A percentile compares a stretch with the other conserved stretches of the same genome.
Conservation (phyloP, 345 rosid species). For the Raphanus sativus region DNA sequence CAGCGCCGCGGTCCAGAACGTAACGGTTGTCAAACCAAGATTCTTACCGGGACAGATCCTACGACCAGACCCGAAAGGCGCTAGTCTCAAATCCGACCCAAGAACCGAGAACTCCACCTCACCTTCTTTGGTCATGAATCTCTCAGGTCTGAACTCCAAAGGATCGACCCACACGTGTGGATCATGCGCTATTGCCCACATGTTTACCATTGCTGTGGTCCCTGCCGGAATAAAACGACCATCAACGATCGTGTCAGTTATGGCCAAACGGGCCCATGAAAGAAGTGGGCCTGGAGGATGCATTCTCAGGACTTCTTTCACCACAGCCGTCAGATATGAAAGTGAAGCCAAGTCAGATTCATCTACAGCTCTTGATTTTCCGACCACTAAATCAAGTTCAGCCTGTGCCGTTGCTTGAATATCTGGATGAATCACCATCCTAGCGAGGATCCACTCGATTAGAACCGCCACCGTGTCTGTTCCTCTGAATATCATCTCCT, state of each 20-base stretch:
- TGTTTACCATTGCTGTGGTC: constrained; percentile 93
- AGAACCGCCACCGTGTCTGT: constrained; percentile 88
- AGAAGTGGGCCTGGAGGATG: constrained; percentile 98
- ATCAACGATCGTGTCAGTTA: constrained; percentile 66
- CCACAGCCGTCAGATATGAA: constrained; percentile 64
- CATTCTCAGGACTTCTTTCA: constrained; percentile 77
- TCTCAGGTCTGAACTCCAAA: constrained; percentile 58
- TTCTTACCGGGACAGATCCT: constrained; percentile 78
- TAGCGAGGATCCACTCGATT: constrained; percentile 88
- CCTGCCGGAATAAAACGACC: constrained; percentile 76
- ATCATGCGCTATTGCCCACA: constrained; percentile 91
- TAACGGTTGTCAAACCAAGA: constrained; percentile 64
- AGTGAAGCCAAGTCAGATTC: constrained; percentile 53
- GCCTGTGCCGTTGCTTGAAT: constrained; percentile 66
- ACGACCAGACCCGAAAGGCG: constrained; percentile 92
- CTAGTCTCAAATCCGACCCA: constrained; percentile 80
- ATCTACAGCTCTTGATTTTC: constrained; percentile 53
- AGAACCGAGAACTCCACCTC: constrained; percentile 63
- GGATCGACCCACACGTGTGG: constrained; percentile 72
- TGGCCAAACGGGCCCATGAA: constrained; percentile 89
- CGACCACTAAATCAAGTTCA: constrained; percentile 63
- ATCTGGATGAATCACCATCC: constrained; percentile 66
- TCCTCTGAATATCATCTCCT: constrained; percentile 96
- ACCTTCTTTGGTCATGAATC: constrained; percentile 49
- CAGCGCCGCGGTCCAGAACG: constrained; percentile 63